Conservation (phyloP, 2,329 filamentous ascomycete genomes). For the Dactylonectria estremocensis region DNA sequence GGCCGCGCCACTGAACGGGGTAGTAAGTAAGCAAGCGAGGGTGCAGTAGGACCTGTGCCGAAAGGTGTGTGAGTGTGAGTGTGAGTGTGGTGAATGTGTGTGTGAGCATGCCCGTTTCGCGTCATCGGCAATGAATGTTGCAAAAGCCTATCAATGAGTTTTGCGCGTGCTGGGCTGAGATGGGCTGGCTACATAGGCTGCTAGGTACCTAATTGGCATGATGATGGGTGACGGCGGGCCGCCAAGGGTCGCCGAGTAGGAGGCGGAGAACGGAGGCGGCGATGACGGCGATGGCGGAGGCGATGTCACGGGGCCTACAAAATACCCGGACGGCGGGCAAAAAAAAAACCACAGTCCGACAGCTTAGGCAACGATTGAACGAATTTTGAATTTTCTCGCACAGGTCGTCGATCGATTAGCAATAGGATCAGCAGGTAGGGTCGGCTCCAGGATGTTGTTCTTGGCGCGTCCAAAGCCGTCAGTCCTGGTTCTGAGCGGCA, state of each 20-base stretch:
- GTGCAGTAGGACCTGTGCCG: slow-evolving; percentile 8
- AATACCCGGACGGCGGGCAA: slow-evolving; percentile 9
- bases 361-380: too few relatives aligned
- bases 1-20: slow-evolving; percentile 23
- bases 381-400: not conserved
- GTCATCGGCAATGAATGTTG: slow-evolving; percentile 20
- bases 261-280: slow-evolving; percentile 22
- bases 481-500: slow-evolving; percentile 15
- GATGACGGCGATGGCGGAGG: slow-evolving; percentile 19
- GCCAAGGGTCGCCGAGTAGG: slow-evolving; percentile 10
- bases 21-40: slow-evolving; percentile 2
- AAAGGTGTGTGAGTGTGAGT: slow-evolving; percentile 20
- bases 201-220: not conserved
- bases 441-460: slow-evolving; percentile 3
- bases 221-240: slow-evolving; percentile 5
- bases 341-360: not conserved
- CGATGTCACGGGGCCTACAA: slow-evolving; percentile 22
- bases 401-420: not conserved
- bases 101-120: slow-evolving; percentile 16
- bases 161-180: not conserved
- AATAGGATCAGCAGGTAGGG: slow-evolving; percentile 11
- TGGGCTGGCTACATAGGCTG: not conserved
- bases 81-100: slow-evolving; percentile 9
- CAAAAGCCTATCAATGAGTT: not conserved
- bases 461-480: slow-evolving; percentile 15